Evolutionary conservation across 2,329 filamentous ascomycete genomes (phyloP), one percentile per base, ranked within the genome.

Genomic region (Passalora sequoiae): DNA sequence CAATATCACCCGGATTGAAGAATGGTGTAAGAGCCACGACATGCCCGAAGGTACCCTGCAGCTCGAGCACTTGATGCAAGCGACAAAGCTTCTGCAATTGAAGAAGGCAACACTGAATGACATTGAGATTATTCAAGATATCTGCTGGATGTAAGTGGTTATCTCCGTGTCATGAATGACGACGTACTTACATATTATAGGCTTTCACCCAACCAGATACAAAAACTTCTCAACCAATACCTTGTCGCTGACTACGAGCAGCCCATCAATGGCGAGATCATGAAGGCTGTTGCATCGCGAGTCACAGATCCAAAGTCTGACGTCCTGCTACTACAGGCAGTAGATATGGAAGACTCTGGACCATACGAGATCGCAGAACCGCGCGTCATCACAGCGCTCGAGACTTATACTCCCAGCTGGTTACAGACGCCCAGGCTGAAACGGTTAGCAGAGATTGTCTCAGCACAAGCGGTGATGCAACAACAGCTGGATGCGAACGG

Each of bases 21-120:
- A 98, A 70, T 98, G 92, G 92, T 98, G 92, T 72, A 98, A 98
- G 80, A 95, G 89, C 62, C 94, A 98, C 66, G 92, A 97, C 59
- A 97, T 98, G 91, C 92, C 92, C 1, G 91, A 98, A 69, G 92
- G 92, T 43, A 98, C 91, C 21, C 77, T 98, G 40, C 91, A 97
- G 71, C 78, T 98, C 44, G 92, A 98, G 74, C 92, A 98, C 73
- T 72, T 98, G 57, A 98, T 98, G 92, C 91, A 97, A 86, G 92
- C 92, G 40, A 98, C 92, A 15, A 98, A 98, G 73, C 82, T 98
- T 53, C 76, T 98, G 53, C 92, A 98, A 68, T 76, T 98, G 52
- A 98, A 98, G 82, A 98, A 98, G 73, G 92, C 92, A 6, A 98
- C 92, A 1, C 72, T 98, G 64, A 98, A 97, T 66, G 92, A 98